Conservation (phyloP, 2,329 filamentous ascomycete species). For the Phoma sp. region DNA sequence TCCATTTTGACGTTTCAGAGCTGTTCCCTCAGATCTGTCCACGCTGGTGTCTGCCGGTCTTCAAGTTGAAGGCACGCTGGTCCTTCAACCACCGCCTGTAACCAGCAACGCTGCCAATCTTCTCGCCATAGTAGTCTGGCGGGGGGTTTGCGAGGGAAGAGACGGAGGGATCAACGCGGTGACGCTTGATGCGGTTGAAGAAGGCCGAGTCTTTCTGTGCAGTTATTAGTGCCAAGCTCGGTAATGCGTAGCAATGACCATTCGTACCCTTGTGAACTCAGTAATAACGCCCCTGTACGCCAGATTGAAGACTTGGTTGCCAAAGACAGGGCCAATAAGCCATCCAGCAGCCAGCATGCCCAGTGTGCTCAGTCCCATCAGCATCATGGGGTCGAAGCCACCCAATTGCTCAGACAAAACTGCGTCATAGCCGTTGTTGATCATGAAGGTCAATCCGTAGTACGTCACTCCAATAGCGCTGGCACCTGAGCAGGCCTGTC, state of each 20-base stretch:
- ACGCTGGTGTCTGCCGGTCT: slow-evolving; percentile 68
- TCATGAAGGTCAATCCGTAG: slow-evolving; percentile 70
- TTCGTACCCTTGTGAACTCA: slow-evolving; percentile 73
- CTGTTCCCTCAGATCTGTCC: slow-evolving; percentile 18
- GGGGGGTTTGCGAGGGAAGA: slow-evolving; percentile 93
- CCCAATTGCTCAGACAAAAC: slow-evolving; percentile 73
- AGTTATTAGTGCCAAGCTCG: slow-evolving; percentile 1
- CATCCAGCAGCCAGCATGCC: slow-evolving; percentile 83
- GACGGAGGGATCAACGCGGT: slow-evolving; percentile 87
- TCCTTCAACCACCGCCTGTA: slow-evolving; percentile 98
- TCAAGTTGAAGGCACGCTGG: slow-evolving; percentile 89
- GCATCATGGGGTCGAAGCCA: slow-evolving; percentile 86
- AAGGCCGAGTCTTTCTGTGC: slow-evolving; percentile 89
- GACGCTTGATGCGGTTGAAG: slow-evolving; percentile 88
- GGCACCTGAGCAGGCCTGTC: slow-evolving; percentile 76
- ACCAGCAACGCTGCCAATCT: slow-evolving; percentile 89
- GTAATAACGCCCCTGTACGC: slow-evolving; percentile 73
- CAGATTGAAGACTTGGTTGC: slow-evolving; percentile 79
- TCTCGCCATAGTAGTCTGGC: slow-evolving; percentile 98
- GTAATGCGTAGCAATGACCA: background rate
- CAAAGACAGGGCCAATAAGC: slow-evolving; percentile 84
- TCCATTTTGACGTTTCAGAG: slow-evolving; percentile 3
- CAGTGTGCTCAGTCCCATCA: slow-evolving; percentile 80
- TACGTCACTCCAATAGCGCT: slow-evolving; percentile 69
- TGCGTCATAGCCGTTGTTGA: slow-evolving; percentile 74